phyloP scores from a whole-genome alignment of 2,329 filamentous ascomycete genomes.

The Blumeria graminis region DNA sequence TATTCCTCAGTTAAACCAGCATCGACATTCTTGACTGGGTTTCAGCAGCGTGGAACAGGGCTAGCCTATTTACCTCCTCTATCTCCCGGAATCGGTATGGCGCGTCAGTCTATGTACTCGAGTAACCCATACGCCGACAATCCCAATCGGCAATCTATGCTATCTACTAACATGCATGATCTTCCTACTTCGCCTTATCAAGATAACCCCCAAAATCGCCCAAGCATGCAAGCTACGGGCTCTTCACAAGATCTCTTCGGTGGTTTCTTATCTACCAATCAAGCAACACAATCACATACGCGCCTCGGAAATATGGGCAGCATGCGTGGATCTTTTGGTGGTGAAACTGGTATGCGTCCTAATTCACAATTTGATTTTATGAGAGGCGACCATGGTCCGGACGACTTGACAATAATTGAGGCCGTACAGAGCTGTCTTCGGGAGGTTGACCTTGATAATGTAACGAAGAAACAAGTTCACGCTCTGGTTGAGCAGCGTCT shows the following conservation, averaged over 20 bases:
- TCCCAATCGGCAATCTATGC: slow-evolving; percentile 38
- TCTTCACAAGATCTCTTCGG: slow-evolving; percentile 16
- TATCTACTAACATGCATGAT: slow-evolving; percentile 30
- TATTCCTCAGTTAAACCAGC: slow-evolving; percentile 80
- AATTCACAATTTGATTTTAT: slow-evolving; percentile 38
- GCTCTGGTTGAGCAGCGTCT: slow-evolving; percentile 81
- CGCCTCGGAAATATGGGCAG: background rate
- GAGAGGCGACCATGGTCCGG: slow-evolving; percentile 35
- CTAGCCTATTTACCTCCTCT: slow-evolving; percentile 52
- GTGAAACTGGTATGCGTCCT: slow-evolving; percentile 24
- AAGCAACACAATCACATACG: slow-evolving; percentile 18
- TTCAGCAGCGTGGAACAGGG: slow-evolving; percentile 33
- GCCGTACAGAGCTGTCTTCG: slow-evolving; percentile 60
- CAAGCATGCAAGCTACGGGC: slow-evolving; percentile 37
- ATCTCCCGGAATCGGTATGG: slow-evolving; percentile 47
- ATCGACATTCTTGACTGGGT: slow-evolving; percentile 67
- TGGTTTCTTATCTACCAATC: slow-evolving; percentile 13
- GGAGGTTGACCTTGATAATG: slow-evolving; percentile 85
- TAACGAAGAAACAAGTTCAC: slow-evolving; percentile 92
- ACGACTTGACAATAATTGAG: slow-evolving; percentile 58
- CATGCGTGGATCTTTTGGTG: slow-evolving; percentile 20
- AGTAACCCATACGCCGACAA: slow-evolving; percentile 23
- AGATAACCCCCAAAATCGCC: slow-evolving; percentile 23
- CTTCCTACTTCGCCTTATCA: slow-evolving; percentile 33
- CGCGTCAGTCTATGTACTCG: slow-evolving; percentile 19